Percentiles rank a stretch among this genome's conserved stretches.
Evolutionary conservation across 768 basidiomycete genomes (phyloP).

Genomic region (Rossbeevera mucosa): DNA sequence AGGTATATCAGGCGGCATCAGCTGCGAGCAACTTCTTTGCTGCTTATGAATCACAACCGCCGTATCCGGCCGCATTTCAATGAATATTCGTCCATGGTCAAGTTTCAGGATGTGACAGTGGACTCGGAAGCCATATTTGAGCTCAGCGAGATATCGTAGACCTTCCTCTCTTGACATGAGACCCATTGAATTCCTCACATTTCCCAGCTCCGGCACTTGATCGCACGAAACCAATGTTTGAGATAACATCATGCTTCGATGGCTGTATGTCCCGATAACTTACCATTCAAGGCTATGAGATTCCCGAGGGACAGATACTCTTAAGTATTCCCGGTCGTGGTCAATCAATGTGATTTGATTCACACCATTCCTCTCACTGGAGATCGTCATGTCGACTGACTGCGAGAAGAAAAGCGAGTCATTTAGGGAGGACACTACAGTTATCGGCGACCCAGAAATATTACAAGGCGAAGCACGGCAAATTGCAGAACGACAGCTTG

Average conservation of each 20-base stretch:
- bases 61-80: background rate
- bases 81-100: background rate
- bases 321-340: background rate
- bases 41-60: background rate
- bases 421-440: background rate
- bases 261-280: background rate
- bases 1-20: too few relatives aligned
- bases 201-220: background rate
- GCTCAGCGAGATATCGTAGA: background rate
- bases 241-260: background rate
- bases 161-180: background rate
- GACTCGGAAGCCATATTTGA: background rate
- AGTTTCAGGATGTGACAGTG: background rate
- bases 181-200: background rate
- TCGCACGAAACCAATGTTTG: background rate
- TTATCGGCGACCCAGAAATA: background rate
- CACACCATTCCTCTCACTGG: background rate
- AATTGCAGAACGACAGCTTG: constrained; percentile 31
- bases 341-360: background rate
- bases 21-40: background rate
- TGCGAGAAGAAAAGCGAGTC: constrained; percentile 14
- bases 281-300: background rate
- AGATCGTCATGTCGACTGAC: constrained; percentile 10
- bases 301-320: background rate
- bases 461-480: constrained; percentile 5